Conservation (phyloP, 768 basidiomycete species). For the Gyrodon lividus region DNA sequence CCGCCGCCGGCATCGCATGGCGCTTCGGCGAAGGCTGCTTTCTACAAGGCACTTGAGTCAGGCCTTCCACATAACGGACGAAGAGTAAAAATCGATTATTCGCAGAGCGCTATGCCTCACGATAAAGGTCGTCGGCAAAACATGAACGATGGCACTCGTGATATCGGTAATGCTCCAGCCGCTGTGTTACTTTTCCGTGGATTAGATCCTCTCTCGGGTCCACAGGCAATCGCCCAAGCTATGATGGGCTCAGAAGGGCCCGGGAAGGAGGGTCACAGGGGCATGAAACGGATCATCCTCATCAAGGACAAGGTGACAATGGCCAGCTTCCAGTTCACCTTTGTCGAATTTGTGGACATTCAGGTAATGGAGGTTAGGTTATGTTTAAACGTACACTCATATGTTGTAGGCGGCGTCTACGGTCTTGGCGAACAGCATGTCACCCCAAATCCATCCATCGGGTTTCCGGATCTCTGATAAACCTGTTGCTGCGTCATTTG, state of each 20-base stretch:
- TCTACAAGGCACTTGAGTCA: constrained; percentile 72
- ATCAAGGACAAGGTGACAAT: constrained; percentile 87
- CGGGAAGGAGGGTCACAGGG: constrained; percentile 74
- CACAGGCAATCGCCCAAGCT: constrained; percentile 82
- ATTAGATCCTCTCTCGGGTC: constrained; percentile 83
- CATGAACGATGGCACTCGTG: constrained; percentile 90
- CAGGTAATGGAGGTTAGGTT: constrained; percentile 48
- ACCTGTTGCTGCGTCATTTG: constrained; percentile 90
- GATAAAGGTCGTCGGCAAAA: constrained; percentile 66
- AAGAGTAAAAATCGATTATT: constrained; percentile 94
- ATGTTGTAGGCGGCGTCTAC: constrained; percentile 68
- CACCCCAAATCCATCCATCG: constrained; percentile 81
- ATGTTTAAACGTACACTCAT: constrained; percentile 9
- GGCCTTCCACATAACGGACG: constrained; percentile 74
- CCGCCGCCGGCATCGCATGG: constrained; percentile 91
- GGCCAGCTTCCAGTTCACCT: constrained; percentile 91
- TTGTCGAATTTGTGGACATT: constrained; percentile 86
- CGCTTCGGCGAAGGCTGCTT: constrained; percentile 68
- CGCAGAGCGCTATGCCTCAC: constrained; percentile 76
- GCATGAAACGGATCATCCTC: constrained; percentile 84
- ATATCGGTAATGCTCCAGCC: constrained; percentile 85
- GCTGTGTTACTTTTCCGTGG: constrained; percentile 88
- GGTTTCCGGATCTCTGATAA: constrained; percentile 91
- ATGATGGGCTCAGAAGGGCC: constrained; percentile 81
- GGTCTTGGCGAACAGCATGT: constrained; percentile 85